Conservation (phyloP, 345 rosid genomes). For the Citrus sp. region DNA sequence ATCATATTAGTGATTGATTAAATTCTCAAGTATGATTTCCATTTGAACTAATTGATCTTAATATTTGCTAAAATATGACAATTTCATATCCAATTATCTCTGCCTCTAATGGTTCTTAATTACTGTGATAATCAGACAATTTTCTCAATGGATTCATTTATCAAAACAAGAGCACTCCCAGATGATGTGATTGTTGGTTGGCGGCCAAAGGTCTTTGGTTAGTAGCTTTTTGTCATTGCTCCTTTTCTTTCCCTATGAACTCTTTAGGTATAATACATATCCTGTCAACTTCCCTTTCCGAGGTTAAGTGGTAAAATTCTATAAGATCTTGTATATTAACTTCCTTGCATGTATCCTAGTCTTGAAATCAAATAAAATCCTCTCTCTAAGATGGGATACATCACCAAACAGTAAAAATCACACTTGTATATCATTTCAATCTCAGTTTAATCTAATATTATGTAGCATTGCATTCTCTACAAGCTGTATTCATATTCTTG, state of each 20-base stretch:
- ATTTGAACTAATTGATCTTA: background rate
- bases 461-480: background rate
- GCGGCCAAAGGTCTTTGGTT: constrained; percentile 84
- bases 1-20: background rate
- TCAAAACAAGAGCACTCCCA: constrained; percentile 61
- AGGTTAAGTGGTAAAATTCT: background rate
- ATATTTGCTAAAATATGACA: background rate
- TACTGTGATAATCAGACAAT: constrained; percentile 46
- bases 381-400: background rate
- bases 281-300: background rate
- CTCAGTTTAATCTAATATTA: no score
- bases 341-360: background rate
- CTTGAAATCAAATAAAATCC: background rate
- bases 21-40: background rate
- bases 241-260: background rate
- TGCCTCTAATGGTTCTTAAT: constrained; percentile 5
- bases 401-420: background rate
- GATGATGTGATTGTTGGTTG: constrained; percentile 91
- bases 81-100: background rate
- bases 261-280: background rate
- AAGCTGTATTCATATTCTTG: background rate
- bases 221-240: background rate
- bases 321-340: background rate
- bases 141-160: constrained; percentile 72
- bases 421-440: background rate